Conservation (phyloP, 140 eudicot species). For the Stevia rebaudiana region DNA sequence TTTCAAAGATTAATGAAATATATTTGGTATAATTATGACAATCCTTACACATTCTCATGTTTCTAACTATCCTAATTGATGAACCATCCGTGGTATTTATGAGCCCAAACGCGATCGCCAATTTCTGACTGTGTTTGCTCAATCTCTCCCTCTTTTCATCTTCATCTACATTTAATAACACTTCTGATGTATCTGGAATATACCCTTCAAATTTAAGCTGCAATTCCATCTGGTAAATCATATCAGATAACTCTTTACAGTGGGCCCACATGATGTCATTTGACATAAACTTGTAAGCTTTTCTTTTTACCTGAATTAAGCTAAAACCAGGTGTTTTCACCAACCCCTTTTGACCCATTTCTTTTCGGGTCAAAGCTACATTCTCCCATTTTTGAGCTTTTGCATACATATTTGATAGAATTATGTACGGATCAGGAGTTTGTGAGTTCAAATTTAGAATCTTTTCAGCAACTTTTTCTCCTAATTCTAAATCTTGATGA, state of each 20-base stretch:
- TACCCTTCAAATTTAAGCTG: constrained; percentile 87
- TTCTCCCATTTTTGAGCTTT: constrained; percentile 53
- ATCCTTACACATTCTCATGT: constrained; percentile 80
- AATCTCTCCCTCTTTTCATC: constrained; percentile 70
- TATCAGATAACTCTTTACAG: constrained; percentile 49
- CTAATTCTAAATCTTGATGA: constrained; percentile 49
- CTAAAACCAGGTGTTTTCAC: constrained; percentile 49
- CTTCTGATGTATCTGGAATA: constrained; percentile 52
- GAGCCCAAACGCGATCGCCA: constrained; percentile 67
- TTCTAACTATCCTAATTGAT: constrained; percentile 70
- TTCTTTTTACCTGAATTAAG: constrained; percentile 52
- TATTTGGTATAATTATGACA: constrained; percentile 76
- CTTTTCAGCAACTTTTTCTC: constrained; percentile 44
- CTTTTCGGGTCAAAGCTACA: constrained; percentile 38
- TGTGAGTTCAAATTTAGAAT: constrained; percentile 25
- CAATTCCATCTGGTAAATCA: constrained; percentile 87
- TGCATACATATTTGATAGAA: constrained; percentile 61
- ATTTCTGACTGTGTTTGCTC: constrained; percentile 70
- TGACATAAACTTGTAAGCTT: constrained; percentile 58
- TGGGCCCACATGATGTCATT: constrained; percentile 47
- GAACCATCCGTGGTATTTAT: constrained; percentile 45
- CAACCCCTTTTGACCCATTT: constrained; percentile 36
- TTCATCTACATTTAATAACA: constrained; percentile 60
- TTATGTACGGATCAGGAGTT: constrained; percentile 41
- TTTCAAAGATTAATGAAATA: constrained; percentile 53